A percentile compares a stretch with the other conserved stretches of the same genome.
phyloP scores from a whole-genome alignment of 2,329 filamentous ascomycete genomes.

The Chrysosporium keratinophilum region DNA sequence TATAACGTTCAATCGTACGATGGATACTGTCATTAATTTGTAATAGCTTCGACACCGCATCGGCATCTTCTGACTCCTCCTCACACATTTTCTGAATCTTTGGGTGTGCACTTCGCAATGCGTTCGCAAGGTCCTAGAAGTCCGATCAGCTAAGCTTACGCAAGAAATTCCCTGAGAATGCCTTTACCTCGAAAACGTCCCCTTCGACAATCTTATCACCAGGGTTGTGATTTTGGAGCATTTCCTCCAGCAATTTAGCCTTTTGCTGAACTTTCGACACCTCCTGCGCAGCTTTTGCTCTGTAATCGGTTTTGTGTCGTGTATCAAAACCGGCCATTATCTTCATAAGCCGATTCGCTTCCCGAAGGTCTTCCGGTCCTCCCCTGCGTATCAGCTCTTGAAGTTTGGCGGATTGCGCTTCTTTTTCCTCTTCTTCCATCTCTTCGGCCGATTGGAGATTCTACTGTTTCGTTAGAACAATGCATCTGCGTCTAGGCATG shows the following conservation, averaged over 20 bases:
- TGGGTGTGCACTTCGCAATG: slow-evolving; percentile 84
- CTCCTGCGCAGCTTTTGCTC: slow-evolving; percentile 93
- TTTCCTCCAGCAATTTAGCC: slow-evolving; percentile 81
- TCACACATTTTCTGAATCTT: slow-evolving; percentile 99
- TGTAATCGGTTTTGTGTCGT: slow-evolving; percentile 89
- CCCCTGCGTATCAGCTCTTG: slow-evolving; percentile 92
- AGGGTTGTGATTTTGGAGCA: slow-evolving; percentile 69
- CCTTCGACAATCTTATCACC: slow-evolving; percentile 68
- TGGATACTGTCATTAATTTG: slow-evolving; percentile 99
- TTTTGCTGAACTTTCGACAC: slow-evolving; percentile 94
- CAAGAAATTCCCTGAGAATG: slow-evolving; percentile 16
- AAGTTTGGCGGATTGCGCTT: slow-evolving; percentile 93
- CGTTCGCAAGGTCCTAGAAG: slow-evolving; percentile 66
- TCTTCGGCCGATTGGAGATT: slow-evolving; percentile 94
- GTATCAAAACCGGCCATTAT: slow-evolving; percentile 98
- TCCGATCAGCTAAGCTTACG: slow-evolving; percentile 10
- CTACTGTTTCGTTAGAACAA: slow-evolving; percentile 37
- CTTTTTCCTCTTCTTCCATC: slow-evolving; percentile 94
- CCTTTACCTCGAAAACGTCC: slow-evolving; percentile 55
- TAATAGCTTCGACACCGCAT: slow-evolving; percentile 86
- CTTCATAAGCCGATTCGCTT: slow-evolving; percentile 97
- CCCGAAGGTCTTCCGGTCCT: slow-evolving; percentile 83
- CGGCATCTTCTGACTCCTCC: slow-evolving; percentile 92
- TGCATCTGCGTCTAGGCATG: slow-evolving; percentile 10
- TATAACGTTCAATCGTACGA: slow-evolving; percentile 88